Conservation (phyloP, 1,139 yeast genomes). For the Fermentozyma sake region DNA sequence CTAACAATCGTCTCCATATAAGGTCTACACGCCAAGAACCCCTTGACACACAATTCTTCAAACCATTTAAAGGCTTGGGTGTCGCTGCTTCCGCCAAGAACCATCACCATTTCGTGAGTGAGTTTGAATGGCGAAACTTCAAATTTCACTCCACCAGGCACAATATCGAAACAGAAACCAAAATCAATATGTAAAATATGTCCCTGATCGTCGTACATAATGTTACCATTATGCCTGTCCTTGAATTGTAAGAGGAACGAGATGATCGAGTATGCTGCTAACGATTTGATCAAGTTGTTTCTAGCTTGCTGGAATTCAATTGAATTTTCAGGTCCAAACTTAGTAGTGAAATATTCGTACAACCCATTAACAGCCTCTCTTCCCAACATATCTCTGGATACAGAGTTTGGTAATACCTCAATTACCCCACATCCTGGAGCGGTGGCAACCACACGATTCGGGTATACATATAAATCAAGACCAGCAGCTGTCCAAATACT, state of each 20-base stretch:
- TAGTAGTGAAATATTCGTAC: slow-evolving; percentile 86
- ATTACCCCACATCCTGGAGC: slow-evolving; percentile 99
- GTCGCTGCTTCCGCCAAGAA: slow-evolving; percentile 81
- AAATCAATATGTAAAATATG: slow-evolving; percentile 95
- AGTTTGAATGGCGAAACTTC: slow-evolving; percentile 97
- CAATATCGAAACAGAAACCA: slow-evolving; percentile 98
- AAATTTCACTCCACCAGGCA: slow-evolving; percentile 97
- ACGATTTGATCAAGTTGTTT: slow-evolving; percentile 85
- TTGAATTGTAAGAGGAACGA: slow-evolving; percentile 91
- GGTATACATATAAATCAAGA: slow-evolving; percentile 84
- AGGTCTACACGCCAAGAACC: slow-evolving; percentile 85
- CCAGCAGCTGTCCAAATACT: slow-evolving; percentile 88
- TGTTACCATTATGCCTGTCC: slow-evolving; percentile 98
- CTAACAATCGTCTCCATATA: slow-evolving; percentile 83
- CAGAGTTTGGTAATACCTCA: slow-evolving; percentile 92
- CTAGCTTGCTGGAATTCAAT: slow-evolving; percentile 88
- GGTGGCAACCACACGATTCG: slow-evolving; percentile 94
- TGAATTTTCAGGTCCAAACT: slow-evolving; percentile 90
- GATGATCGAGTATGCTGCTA: slow-evolving; percentile 94
- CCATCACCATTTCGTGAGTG: slow-evolving; percentile 93
- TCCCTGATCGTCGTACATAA: slow-evolving; percentile 96
- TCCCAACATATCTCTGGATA: slow-evolving; percentile 97
- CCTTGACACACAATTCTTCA: slow-evolving; percentile 92
- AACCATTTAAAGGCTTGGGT: slow-evolving; percentile 93
- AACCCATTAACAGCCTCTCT: slow-evolving; percentile 98